Evolutionary conservation across 805 yeast species (phyloP), one percentile per base, ranked within the genome.

Genomic region (Candida broadrunensis): DNA sequence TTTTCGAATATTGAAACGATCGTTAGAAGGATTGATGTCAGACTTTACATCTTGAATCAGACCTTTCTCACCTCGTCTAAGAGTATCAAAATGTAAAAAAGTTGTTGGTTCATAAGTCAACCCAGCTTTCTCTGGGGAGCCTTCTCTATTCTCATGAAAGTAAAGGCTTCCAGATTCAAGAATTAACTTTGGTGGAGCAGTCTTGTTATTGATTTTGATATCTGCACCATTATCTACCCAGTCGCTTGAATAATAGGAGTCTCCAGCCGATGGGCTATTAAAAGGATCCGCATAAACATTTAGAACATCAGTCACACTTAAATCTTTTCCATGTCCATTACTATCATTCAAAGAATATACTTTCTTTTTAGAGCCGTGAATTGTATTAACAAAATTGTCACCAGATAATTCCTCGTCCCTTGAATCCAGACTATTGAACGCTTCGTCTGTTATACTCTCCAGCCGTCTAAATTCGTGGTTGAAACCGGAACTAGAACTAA

Each of bases 241-340:
- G 30, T 38, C 51, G 11, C 44, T 43, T 1, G 52, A 50, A 35
- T 45, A 48, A 34, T 32, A 48, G 13, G 54, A 43, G 5, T 47
- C 47, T 16, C 19, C 43, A 12, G 37, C 33, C 16, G 39, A 37
- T 20, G 38, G 6, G 18, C 14, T 29, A 29, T 29, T 8, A 13
- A 26, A 8, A 7, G 29, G 29, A 26, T 8, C 32, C 7, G 17
- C 32, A 29, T 29, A 29, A 5, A 5, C 32, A n/a, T 29, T 15
- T 29, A 29, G n/a, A 6, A 29, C 6, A 5, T 29, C 32, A 29
- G 5, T 15, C 4, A 29, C 32, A 14, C 35, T 14, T n/a, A 4
- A 5, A 33, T 18, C 9, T 15, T 31, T 15, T 15, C 14, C 19
- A 9, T 9, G 9, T 31, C 33, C 21, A 12, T 9, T 24, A 33